Evolutionary conservation across 495 filamentous ascomycete genomes (phyloP).

Genomic region (Chaetomium cochliodes): DNA sequence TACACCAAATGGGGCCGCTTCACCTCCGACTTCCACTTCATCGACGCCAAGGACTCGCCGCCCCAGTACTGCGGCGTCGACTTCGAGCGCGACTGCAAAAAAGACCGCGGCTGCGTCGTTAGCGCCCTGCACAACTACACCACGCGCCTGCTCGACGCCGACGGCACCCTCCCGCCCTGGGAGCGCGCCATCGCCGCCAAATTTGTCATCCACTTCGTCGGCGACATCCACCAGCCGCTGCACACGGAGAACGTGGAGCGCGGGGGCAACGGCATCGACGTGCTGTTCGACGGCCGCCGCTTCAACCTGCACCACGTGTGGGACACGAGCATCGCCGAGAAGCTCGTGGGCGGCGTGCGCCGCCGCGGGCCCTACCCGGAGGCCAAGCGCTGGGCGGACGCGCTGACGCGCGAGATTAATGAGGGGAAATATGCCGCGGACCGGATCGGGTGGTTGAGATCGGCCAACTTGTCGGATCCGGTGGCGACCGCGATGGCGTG

Average conservation of each 20-base stretch:
- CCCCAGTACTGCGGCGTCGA: conserved; percentile 59
- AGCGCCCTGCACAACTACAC: conserved; percentile 62
- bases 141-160: conserved; percentile 45
- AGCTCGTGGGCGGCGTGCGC: conserved; percentile 50
- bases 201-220: conserved; percentile 64
- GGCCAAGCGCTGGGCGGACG: conserved; percentile 53
- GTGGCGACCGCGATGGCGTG: conserved; percentile 54
- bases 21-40: conserved; percentile 64
- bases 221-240: conserved; percentile 66
- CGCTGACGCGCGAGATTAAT: conserved; percentile 52
- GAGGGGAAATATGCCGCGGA: conserved; percentile 46
- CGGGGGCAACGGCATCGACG: conserved; percentile 61
- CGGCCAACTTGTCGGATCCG: conserved; percentile 51
- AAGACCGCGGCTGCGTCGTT: conserved; percentile 58
- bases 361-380: conserved; percentile 42
- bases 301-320: conserved; percentile 61
- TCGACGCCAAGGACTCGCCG: conserved; percentile 67
- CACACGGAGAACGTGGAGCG: conserved; percentile 59
- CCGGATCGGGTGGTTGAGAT: conserved; percentile 49
- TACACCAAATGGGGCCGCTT: conserved; percentile 59
- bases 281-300: conserved; percentile 51
- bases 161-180: conserved; percentile 35
- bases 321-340: conserved; percentile 62
- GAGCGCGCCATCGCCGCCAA: conserved; percentile 55
- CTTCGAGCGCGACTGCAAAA: conserved; percentile 60